phyloP scores from a whole-genome alignment of 1,284 basidiomycete genomes.

The Boletus smithii region DNA sequence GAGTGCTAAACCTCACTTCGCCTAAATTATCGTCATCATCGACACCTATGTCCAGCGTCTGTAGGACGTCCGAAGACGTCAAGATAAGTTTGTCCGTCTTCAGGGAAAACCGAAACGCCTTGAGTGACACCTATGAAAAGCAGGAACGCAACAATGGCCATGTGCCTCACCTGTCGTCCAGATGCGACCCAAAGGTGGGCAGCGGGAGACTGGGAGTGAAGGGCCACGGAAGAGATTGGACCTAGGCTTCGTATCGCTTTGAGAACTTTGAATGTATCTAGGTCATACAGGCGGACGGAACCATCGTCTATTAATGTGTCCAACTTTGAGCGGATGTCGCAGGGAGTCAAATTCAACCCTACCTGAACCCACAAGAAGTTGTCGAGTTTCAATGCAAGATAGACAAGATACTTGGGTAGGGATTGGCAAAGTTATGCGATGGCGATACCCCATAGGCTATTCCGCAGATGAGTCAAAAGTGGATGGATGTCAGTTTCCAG shows the following conservation, averaged over 20 bases:
- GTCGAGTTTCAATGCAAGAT: conserved; percentile 41
- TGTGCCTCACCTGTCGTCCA: conserved; percentile 48
- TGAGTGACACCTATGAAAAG: conserved; percentile 12
- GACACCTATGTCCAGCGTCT: conserved; percentile 43
- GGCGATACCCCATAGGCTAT: conserved; percentile 14
- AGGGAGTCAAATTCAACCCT: conserved; percentile 8
- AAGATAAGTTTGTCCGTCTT: conserved; percentile 47
- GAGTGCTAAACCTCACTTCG: conserved; percentile 47
- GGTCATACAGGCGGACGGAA: conserved; percentile 60
- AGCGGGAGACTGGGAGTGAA: conserved; percentile 39
- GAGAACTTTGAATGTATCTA: conserved; percentile 55
- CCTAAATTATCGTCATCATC: conserved; percentile 61
- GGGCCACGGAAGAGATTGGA: conserved; percentile 61
- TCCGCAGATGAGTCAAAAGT: neutral
- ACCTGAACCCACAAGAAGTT: conserved; percentile 57
- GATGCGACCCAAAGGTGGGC: conserved; percentile 59
- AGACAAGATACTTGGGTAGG: conserved; percentile 49
- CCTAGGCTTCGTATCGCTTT: conserved; percentile 59
- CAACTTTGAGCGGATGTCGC: conserved; percentile 3
- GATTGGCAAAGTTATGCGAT: conserved; percentile 32
- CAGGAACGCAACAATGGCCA: neutral
- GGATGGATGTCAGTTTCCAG: neutral
- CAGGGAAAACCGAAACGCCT: conserved; percentile 44
- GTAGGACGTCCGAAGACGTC: conserved; percentile 45
- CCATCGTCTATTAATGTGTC: conserved; percentile 61